A percentile compares a stretch with the other conserved stretches of the same genome.
These are phyloP conservation scores for Pouteria campechiana DNA, from an alignment of 179 eudicot species.

Conservation along the genomic window DNA sequence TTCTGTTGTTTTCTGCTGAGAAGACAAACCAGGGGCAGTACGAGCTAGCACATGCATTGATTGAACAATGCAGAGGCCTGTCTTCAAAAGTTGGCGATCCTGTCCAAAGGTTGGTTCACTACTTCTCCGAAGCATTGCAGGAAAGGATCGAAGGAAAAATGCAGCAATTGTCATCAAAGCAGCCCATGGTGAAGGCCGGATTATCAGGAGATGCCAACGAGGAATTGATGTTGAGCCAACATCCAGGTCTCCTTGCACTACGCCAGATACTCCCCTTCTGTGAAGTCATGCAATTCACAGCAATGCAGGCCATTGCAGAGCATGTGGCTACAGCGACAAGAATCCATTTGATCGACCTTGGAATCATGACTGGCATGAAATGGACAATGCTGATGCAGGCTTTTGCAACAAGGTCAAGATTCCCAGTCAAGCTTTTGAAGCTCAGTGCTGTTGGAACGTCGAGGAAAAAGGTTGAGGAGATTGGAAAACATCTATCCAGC, in stretches of 20 bases:
- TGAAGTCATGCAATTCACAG: constrained; percentile 6
- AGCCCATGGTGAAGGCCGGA: too few species aligned
- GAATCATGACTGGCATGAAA: constrained; percentile 4
- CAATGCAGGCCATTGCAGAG: constrained; percentile 16
- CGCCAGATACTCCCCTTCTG: constrained; percentile 5
- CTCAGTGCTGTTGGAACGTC: constrained; percentile 11
- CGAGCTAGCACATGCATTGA: background rate
- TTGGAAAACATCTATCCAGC: constrained; percentile 3
- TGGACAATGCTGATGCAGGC: constrained; percentile 11
- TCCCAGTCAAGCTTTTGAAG: constrained; percentile 10
- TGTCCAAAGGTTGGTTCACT: constrained; percentile 9
- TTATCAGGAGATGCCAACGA: background rate
- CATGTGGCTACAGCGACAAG: constrained; percentile 1
- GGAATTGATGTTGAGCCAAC: constrained; percentile 4
- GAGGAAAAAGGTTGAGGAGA: background rate
- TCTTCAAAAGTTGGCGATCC: constrained; percentile 13
- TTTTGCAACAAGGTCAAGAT: background rate
- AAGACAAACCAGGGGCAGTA: background rate
- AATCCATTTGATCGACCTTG: constrained; percentile 11
- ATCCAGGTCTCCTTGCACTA: background rate
- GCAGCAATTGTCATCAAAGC: background rate
- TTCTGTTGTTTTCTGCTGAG: constrained; percentile 6
- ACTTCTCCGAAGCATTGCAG: constrained; percentile 10
- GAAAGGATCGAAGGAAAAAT: constrained; percentile 5
- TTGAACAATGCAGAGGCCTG: constrained; percentile 6